A percentile compares a stretch with the other conserved stretches of the same genome.
Evolutionary conservation across 140 eudicot genomes (phyloP).

Genomic region (Stevia rebaudiana): DNA sequence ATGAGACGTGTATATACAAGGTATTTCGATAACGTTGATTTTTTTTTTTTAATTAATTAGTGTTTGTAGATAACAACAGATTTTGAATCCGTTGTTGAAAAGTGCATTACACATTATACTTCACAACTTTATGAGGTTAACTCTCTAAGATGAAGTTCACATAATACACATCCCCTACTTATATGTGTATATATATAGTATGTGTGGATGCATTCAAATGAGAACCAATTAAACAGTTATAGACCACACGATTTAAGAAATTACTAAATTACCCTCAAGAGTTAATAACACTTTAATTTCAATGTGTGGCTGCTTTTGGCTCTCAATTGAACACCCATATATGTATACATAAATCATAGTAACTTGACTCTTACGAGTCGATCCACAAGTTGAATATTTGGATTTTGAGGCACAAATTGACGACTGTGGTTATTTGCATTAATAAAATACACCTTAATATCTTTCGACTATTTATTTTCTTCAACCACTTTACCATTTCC

Average conservation of each 20-base stretch:
- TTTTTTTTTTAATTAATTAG: neutral
- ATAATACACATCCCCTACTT: too few relatives aligned
- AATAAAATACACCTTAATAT: neutral
- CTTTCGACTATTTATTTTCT: neutral
- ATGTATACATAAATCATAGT: neutral
- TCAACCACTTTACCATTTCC: neutral
- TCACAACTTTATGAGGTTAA: neutral
- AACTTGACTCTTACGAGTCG: neutral
- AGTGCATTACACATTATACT: neutral
- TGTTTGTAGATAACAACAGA: neutral
- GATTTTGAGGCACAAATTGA: neutral
- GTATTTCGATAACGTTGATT: too few relatives aligned
- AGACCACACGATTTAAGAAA: too few relatives aligned
- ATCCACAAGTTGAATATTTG: neutral
- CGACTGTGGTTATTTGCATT: neutral
- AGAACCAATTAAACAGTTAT: too few relatives aligned
- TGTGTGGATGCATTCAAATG: too few relatives aligned
- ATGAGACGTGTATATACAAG: constrained; percentile 93
- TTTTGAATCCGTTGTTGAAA: neutral
- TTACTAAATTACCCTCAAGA: too few relatives aligned
- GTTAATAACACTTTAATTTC: too few relatives aligned
- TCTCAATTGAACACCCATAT: too few relatives aligned
- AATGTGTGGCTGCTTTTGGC: too few relatives aligned
- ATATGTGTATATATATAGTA: too few relatives aligned
- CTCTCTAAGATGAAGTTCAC: too few relatives aligned